phyloP scores from a whole-genome alignment of 306 rosid species.

The Sphenostylis stenocarpa region DNA sequence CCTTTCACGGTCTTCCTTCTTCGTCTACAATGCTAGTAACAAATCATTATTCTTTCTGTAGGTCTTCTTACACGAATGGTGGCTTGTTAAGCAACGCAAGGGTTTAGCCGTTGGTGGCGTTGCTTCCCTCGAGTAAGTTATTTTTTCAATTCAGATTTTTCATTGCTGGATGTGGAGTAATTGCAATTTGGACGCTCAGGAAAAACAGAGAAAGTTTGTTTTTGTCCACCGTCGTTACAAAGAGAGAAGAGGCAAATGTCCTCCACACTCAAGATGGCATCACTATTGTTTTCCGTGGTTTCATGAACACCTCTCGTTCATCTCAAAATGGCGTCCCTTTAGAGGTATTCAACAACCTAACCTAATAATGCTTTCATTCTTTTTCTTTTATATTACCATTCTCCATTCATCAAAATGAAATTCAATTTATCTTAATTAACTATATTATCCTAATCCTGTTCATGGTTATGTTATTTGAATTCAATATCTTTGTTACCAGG shows the following conservation, averaged over 20 bases:
- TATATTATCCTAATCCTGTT: neutral
- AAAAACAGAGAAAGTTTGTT: conserved; percentile 32
- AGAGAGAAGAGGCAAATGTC: conserved; percentile 43
- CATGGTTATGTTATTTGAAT: neutral
- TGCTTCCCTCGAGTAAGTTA: conserved; percentile 32
- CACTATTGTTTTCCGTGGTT: conserved; percentile 26
- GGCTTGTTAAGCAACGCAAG: conserved; percentile 39
- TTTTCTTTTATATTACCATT: neutral
- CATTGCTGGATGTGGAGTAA: neutral
- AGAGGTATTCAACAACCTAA: neutral
- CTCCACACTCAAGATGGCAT: conserved; percentile 40
- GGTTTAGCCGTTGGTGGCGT: conserved; percentile 47
- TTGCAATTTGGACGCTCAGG: neutral
- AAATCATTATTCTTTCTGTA: neutral
- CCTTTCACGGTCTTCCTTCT: neutral
- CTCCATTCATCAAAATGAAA: neutral
- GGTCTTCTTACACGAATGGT: conserved; percentile 45
- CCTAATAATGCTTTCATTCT: neutral
- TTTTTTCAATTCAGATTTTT: neutral
- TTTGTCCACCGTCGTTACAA: conserved; percentile 29
- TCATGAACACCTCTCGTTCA: conserved; percentile 35
- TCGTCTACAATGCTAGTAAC: neutral
- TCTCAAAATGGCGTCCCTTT: conserved; percentile 40
- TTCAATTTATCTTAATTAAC: neutral
- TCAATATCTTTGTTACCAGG: conserved; percentile 33